A percentile compares a stretch with the other conserved stretches of the same genome.
These are phyloP conservation scores for Helichrysum umbraculigerum DNA, from an alignment of 129 eudicot species.

Conservation along the genomic window DNA sequence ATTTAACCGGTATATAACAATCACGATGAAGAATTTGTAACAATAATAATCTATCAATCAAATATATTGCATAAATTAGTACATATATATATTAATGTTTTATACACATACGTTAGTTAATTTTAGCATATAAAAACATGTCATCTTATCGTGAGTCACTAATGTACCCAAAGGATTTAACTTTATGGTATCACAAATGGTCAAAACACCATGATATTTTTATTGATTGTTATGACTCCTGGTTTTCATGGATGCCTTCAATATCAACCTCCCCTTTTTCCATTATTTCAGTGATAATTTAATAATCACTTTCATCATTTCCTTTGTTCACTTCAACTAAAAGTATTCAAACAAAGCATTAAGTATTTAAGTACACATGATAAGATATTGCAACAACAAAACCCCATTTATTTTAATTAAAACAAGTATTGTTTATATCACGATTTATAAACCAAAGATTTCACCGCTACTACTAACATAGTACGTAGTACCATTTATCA, in stretches of 20 bases:
- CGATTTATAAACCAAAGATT: not conserved
- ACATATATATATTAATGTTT: no score
- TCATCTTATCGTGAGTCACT: conserved; percentile 6
- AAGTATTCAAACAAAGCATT: conserved; percentile 36
- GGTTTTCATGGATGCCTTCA: conserved; percentile 30
- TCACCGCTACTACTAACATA: not conserved
- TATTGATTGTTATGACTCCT: conserved; percentile 30
- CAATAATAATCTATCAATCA: no score
- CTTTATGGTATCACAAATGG: conserved; percentile 19
- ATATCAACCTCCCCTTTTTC: conserved; percentile 29
- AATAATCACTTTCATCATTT: conserved; percentile 39
- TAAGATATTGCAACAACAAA: conserved; percentile 39
- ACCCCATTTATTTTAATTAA: conserved; percentile 12
- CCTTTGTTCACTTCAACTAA: conserved; percentile 38
- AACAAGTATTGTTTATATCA: not conserved
- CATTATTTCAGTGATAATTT: conserved; percentile 34
- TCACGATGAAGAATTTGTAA: no score
- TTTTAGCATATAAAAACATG: not conserved
- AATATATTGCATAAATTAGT: no score
- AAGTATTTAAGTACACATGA: conserved; percentile 42
- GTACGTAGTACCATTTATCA: not conserved
- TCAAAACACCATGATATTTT: conserved; percentile 29
- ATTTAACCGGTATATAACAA: not conserved
- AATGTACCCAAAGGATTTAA: not conserved
- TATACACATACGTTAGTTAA: no score